Evolutionary conservation across 768 basidiomycete species (phyloP).

Genomic region (Hortiboletus flavorubellus): DNA sequence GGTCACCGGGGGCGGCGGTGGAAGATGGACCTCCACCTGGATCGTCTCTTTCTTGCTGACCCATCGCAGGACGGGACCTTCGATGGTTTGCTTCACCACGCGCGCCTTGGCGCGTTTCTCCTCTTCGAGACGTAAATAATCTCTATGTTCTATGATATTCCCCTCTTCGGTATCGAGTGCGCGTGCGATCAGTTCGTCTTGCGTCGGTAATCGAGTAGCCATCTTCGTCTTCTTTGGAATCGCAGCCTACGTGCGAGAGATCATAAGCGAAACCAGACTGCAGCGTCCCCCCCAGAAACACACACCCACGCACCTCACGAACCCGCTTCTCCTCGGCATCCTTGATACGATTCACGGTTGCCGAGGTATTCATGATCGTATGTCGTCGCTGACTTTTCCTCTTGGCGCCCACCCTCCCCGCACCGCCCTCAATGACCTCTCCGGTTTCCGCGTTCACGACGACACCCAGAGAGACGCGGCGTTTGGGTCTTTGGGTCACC

Average conservation of each 20-base stretch:
- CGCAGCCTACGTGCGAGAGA: constrained; percentile 42
- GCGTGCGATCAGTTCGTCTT: constrained; percentile 79
- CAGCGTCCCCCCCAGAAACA: background rate
- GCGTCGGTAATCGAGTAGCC: constrained; percentile 55
- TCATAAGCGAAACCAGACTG: background rate
- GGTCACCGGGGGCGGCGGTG: constrained; percentile 18
- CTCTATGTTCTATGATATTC: constrained; percentile 71
- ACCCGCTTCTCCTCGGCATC: constrained; percentile 63
- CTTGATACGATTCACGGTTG: constrained; percentile 61
- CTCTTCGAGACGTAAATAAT: constrained; percentile 78
- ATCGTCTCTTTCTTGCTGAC: constrained; percentile 61
- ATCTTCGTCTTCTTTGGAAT: constrained; percentile 59
- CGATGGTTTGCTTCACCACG: constrained; percentile 56
- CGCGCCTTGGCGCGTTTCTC: constrained; percentile 68
- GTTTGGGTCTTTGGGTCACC: constrained; percentile 30
- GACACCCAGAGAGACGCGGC: constrained; percentile 53
- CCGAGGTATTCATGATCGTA: constrained; percentile 69
- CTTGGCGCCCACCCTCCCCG: constrained; percentile 22
- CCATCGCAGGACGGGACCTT: constrained; percentile 72
- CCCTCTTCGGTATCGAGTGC: constrained; percentile 87
- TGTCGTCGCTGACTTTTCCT: constrained; percentile 64
- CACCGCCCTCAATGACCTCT: constrained; percentile 41
- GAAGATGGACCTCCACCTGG: constrained; percentile 36
- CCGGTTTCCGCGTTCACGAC: constrained; percentile 61
- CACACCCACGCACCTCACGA: constrained; percentile 8